Evolutionary conservation across 768 basidiomycete genomes (phyloP).

Genomic region (Neoboletus magnificus): DNA sequence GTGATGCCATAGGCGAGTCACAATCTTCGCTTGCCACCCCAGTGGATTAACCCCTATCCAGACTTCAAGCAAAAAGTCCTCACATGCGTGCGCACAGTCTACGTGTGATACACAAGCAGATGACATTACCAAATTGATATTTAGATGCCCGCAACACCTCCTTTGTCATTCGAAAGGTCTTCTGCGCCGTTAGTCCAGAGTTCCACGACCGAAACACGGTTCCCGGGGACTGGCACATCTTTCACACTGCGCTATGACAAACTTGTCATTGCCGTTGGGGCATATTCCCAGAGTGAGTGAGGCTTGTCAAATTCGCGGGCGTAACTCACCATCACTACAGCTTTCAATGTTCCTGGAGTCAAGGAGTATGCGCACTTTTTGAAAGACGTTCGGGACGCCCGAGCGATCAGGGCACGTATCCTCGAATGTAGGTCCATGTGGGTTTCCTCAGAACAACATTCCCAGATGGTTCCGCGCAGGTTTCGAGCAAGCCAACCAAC

Average conservation of each 20-base stretch:
- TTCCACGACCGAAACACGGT: slow-evolving; percentile 17
- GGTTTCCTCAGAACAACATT: neutral
- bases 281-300: slow-evolving; percentile 74
- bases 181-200: slow-evolving; percentile 9
- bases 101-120: neutral
- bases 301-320: slow-evolving; percentile 1
- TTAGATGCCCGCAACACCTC: slow-evolving; percentile 65
- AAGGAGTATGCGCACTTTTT: slow-evolving; percentile 81
- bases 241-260: slow-evolving; percentile 75
- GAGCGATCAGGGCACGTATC: slow-evolving; percentile 65
- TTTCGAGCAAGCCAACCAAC: slow-evolving; percentile 86
- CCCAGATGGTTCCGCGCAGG: slow-evolving; percentile 34
- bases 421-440: slow-evolving; percentile 55
- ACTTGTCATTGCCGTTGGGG: slow-evolving; percentile 80
- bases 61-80: slow-evolving; percentile 61
- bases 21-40: neutral
- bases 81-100: slow-evolving; percentile 51
- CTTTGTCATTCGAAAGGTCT: slow-evolving; percentile 32
- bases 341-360: slow-evolving; percentile 70
- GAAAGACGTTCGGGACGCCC: slow-evolving; percentile 75
- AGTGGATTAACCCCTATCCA: slow-evolving; percentile 23
- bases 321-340: slow-evolving; percentile 31
- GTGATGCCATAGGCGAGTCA: slow-evolving; percentile 59
- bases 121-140: neutral
- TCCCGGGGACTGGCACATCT: slow-evolving; percentile 28